Base-by-base conservation (phyloP, 2,329 filamentous ascomycete genomes). In the Fusarium cyanostomum region DNA sequence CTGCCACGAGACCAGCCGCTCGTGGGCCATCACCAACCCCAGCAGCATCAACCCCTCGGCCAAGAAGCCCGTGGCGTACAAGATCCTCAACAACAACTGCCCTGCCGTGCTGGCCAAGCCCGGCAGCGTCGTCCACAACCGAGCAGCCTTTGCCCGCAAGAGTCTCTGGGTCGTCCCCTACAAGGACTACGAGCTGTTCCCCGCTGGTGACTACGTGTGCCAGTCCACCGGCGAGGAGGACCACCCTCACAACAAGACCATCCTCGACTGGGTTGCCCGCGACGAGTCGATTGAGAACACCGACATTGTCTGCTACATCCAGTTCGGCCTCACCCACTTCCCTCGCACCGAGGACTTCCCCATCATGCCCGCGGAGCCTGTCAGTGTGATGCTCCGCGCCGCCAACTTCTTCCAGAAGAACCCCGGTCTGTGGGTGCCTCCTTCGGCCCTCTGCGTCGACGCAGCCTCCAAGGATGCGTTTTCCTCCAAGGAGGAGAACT, bases 261-360 rank as follows among this genome's bases (percentile, higher is more conserved):
- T 96, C 2, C 86, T 90, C 0, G 83, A 88, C 68, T 94, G 92
- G 92, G 90, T 95, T n/a, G 86, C 92, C 61, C 88, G 91, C 8
- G 80, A 80, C 33, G 88, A 85, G 62, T 84, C 81, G 30, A 88
- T 97, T 68, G 91, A 91, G 51, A 90, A 97, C 80, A 91, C 88
- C 0, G 92, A 97, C 75, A 80, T 97, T 26, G 93, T 97, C 1
- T 85, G 97, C 26, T 97, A 93, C 92, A 93, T 97, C 79, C 96
- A 93, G 0, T 97, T 97, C 71, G 94, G 94, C 33, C 82, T 97
- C 34, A 94, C 90, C 1, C 94, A 97, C 75, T 94, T 97, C 82
- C 93, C 94, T 0, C 81, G 91, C 0, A 93, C 93, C 0, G 94
- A 97, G 75, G 94, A 97, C 75, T 97, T 92, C 80, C 94, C 94